A percentile compares a stretch with the other conserved stretches of the same genome.
Conservation (phyloP, 2,329 filamentous ascomycete genomes). For the Alternaria incomplexa region DNA sequence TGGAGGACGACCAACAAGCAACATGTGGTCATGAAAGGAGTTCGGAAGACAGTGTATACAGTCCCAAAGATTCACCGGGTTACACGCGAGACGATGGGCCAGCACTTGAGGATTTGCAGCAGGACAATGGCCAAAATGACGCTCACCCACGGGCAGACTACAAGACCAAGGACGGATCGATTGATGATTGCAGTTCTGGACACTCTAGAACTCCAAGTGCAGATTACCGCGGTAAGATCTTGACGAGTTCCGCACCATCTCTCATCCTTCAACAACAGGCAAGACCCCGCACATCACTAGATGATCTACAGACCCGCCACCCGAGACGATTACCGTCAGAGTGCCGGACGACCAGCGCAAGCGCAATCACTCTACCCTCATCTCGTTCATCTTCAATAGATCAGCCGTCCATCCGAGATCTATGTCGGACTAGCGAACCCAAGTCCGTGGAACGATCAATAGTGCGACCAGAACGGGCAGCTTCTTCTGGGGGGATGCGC, state of each 20-base stretch:
- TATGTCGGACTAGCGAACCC: not conserved
- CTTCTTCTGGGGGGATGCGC: not conserved
- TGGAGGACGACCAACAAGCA: not conserved
- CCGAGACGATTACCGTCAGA: not conserved
- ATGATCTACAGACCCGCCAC: not conserved
- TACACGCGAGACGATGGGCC: not conserved
- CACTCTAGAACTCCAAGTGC: not conserved
- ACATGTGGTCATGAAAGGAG: not conserved
- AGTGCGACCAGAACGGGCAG: not conserved
- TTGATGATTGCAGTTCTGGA: not conserved
- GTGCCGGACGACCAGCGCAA: not conserved
- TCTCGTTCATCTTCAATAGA: not conserved
- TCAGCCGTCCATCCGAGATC: not conserved
- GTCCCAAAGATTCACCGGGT: not conserved
- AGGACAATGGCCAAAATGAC: not conserved
- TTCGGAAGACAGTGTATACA: not conserved
- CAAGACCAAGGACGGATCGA: not conserved
- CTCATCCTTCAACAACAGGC: not conserved
- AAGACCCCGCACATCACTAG: not conserved
- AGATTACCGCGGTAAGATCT: not conserved
- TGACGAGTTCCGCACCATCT: not conserved
- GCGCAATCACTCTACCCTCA: not conserved
- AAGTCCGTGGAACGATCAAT: not conserved
- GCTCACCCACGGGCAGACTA: not conserved
- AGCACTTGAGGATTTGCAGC: not conserved